phyloP scores from a whole-genome alignment of 371 early-diverging fungal species.

The Choanephora cucurbitarum region DNA sequence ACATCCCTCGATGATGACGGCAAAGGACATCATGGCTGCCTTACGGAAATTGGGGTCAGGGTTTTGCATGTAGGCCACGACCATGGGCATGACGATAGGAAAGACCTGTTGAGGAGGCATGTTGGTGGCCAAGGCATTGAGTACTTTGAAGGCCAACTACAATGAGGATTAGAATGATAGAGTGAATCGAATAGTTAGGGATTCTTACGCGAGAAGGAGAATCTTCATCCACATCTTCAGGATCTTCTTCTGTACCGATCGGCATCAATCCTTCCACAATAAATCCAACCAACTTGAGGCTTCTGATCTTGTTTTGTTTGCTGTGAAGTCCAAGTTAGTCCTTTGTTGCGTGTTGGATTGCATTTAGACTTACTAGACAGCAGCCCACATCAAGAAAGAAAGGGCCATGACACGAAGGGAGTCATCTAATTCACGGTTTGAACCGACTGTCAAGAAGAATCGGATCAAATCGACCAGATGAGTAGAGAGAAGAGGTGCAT shows the following conservation, averaged over 20 bases:
- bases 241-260: slow-evolving; percentile 83
- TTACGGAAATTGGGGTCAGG: slow-evolving; percentile 74
- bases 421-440: slow-evolving; percentile 66
- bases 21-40: slow-evolving; percentile 88
- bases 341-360: neutral
- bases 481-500: slow-evolving; percentile 76
- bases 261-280: slow-evolving; percentile 81
- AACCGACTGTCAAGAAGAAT: slow-evolving; percentile 74
- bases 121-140: slow-evolving; percentile 78
- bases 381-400: slow-evolving; percentile 84
- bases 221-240: slow-evolving; percentile 85
- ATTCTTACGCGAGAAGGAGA: slow-evolving; percentile 70
- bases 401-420: slow-evolving; percentile 79
- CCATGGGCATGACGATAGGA: slow-evolving; percentile 71
- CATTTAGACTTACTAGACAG: slow-evolving; percentile 67
- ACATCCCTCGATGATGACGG: slow-evolving; percentile 84
- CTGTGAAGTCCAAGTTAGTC: slow-evolving; percentile 21
- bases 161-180: too few relatives aligned
- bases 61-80: slow-evolving; percentile 76
- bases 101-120: slow-evolving; percentile 89
- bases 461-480: slow-evolving; percentile 79
- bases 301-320: slow-evolving; percentile 81
- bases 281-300: slow-evolving; percentile 73
- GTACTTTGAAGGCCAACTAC: slow-evolving; percentile 64
- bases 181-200: neutral